A percentile compares a stretch with the other conserved stretches of the same genome.
Conservation (phyloP, 352 stramenopile genomes). For the Phytophthora idaei region DNA sequence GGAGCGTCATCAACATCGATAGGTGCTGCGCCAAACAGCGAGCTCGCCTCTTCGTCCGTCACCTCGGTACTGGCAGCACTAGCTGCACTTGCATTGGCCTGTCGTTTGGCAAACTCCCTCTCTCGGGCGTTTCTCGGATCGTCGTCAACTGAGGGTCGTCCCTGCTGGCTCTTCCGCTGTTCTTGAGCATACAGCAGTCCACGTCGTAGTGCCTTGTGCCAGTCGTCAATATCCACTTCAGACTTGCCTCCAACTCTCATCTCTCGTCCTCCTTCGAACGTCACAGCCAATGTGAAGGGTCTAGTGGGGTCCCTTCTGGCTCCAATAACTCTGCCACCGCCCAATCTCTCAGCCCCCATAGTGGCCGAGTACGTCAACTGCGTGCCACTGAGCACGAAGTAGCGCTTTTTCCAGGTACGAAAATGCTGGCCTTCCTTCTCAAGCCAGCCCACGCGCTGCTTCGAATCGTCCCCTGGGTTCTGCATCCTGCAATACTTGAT, state of each 20-base stretch:
- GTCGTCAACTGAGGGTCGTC: constrained; percentile 25
- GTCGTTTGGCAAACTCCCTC: constrained; percentile 39
- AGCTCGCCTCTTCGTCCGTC: constrained; percentile 37
- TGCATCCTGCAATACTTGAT: constrained; percentile 51
- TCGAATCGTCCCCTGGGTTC: constrained; percentile 23
- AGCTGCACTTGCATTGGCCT: constrained; percentile 24
- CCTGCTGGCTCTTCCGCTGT: constrained; percentile 32
- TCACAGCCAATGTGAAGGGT: constrained; percentile 65
- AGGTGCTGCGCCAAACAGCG: constrained; percentile 31
- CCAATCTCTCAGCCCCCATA: constrained; percentile 54
- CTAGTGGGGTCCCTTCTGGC: constrained; percentile 60
- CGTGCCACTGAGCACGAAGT: constrained; percentile 70
- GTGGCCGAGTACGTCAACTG: constrained; percentile 68
- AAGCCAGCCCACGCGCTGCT: constrained; percentile 61
- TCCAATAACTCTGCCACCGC: constrained; percentile 58
- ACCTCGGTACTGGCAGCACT: constrained; percentile 23
- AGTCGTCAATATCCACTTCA: constrained; percentile 73
- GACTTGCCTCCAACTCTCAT: constrained; percentile 68
- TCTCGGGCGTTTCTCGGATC: constrained; percentile 34
- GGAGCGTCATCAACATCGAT: constrained; percentile 20
- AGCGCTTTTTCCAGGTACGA: constrained; percentile 75
- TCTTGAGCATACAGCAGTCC: constrained; percentile 48
- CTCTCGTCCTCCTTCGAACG: constrained; percentile 67
- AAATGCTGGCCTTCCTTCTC: constrained; percentile 77
- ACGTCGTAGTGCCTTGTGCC: constrained; percentile 64